Conservation (phyloP, 225 moss, liverwort and hornwort genomes). For the Bryoerythrophyllum caledonicum region DNA sequence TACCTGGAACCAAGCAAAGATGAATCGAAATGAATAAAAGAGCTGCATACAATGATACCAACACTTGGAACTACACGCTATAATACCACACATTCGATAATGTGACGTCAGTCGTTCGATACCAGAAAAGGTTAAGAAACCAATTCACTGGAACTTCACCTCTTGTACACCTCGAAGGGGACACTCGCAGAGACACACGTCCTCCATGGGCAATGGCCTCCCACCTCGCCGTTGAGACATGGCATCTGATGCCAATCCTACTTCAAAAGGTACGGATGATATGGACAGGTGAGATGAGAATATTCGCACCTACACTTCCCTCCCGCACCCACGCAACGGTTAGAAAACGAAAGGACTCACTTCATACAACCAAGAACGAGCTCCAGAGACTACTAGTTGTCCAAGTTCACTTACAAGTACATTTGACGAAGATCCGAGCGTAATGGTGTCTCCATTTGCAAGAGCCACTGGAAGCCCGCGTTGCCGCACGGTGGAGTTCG, state of each 20-base stretch:
- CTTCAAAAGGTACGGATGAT: constrained; percentile 70
- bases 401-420: constrained; percentile 55
- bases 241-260: constrained; percentile 73
- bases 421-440: constrained; percentile 72
- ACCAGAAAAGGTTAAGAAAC: not conserved
- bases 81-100: not conserved
- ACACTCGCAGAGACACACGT: constrained; percentile 79
- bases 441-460: constrained; percentile 69
- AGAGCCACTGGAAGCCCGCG: constrained; percentile 68
- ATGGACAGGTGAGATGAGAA: constrained; percentile 50
- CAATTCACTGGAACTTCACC: constrained; percentile 27
- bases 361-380: not conserved
- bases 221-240: constrained; percentile 78
- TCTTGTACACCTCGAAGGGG: constrained; percentile 74
- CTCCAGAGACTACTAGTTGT: not conserved
- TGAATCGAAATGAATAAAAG: too few species aligned
- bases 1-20: constrained; percentile 31
- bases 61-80: not conserved
- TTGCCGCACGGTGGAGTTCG: constrained; percentile 54
- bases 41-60: not conserved
- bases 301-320: constrained; percentile 65
- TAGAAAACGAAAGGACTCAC: not conserved
- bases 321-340: constrained; percentile 17
- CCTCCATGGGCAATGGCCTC: constrained; percentile 75
- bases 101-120: not conserved